A percentile compares a stretch with the other conserved stretches of the same genome.
These are phyloP conservation scores for Lyophyllum semitale DNA, from an alignment of 768 basidiomycete genomes.

Conservation along the genomic window DNA sequence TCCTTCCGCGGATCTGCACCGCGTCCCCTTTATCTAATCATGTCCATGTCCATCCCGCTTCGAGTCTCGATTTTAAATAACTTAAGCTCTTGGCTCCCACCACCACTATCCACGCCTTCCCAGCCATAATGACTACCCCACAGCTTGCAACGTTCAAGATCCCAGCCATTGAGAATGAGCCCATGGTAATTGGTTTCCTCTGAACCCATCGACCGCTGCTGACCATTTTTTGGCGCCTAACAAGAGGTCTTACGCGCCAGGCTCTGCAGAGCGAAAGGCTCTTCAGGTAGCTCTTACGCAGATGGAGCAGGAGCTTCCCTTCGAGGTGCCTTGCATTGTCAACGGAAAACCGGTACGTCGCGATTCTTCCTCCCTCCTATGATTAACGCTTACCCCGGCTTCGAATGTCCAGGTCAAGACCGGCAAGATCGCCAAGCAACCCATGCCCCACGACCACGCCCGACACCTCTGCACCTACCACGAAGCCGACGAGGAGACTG, in stretches of 20 bases:
- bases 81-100: conserved; percentile 5
- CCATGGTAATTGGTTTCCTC: conserved; percentile 61
- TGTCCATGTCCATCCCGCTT: not conserved
- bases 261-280: conserved; percentile 73
- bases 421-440: conserved; percentile 75
- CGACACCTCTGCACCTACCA: conserved; percentile 83
- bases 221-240: not conserved
- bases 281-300: conserved; percentile 72
- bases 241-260: conserved; percentile 76
- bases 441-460: conserved; percentile 85
- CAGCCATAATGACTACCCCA: conserved; percentile 59
- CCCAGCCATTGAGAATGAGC: conserved; percentile 89
- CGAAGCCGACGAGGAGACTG: conserved; percentile 78
- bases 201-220: not conserved
- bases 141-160: conserved; percentile 87
- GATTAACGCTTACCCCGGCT: not conserved
- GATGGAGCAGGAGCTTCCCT: conserved; percentile 84
- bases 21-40: conserved; percentile 8
- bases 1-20: conserved; percentile 16
- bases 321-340: conserved; percentile 91
- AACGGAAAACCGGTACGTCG: conserved; percentile 79
- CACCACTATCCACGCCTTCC: conserved; percentile 1
- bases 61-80: conserved; percentile 7
- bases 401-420: conserved; percentile 67
- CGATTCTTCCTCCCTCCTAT: not conserved